Percentiles rank a stretch among this genome's conserved stretches.
phyloP scores from a whole-genome alignment of 768 basidiomycete species.

The Hypholoma sublateritium region DNA sequence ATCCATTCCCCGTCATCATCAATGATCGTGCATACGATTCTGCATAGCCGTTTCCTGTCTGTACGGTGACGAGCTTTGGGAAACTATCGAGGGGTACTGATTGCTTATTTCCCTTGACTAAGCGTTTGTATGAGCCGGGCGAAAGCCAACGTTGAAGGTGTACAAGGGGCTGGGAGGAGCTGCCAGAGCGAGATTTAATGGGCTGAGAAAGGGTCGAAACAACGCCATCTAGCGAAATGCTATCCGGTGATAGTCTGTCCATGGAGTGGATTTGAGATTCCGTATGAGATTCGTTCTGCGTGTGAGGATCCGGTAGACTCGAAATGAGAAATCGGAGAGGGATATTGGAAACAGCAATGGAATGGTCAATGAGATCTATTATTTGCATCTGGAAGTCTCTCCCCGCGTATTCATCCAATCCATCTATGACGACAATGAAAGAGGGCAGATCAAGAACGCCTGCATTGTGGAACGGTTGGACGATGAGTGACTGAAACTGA shows the following conservation, averaged over 20 bases:
- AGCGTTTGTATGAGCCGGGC: neutral
- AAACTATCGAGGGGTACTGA: neutral
- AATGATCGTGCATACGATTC: slow-evolving; percentile 10
- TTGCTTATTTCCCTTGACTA: neutral
- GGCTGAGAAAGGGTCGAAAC: neutral
- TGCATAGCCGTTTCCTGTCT: neutral
- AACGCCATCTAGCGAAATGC: neutral
- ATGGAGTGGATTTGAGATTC: neutral
- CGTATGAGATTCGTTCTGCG: neutral
- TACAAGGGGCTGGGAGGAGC: neutral
- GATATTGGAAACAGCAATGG: neutral
- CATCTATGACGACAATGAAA: slow-evolving; percentile 5
- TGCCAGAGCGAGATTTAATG: neutral
- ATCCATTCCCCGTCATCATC: slow-evolving; percentile 4
- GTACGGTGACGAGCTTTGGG: neutral
- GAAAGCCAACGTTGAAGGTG: neutral
- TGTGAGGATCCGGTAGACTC: neutral
- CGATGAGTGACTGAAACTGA: slow-evolving; percentile 6
- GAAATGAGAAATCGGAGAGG: slow-evolving; percentile 6
- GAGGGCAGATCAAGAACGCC: neutral
- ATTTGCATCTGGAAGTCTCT: neutral
- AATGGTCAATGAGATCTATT: slow-evolving; percentile 1
- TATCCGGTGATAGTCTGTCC: neutral
- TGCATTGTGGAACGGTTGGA: neutral
- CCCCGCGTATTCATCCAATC: neutral